Conservation (phyloP, 129 eudicot species). For the Lactuca saligna region DNA sequence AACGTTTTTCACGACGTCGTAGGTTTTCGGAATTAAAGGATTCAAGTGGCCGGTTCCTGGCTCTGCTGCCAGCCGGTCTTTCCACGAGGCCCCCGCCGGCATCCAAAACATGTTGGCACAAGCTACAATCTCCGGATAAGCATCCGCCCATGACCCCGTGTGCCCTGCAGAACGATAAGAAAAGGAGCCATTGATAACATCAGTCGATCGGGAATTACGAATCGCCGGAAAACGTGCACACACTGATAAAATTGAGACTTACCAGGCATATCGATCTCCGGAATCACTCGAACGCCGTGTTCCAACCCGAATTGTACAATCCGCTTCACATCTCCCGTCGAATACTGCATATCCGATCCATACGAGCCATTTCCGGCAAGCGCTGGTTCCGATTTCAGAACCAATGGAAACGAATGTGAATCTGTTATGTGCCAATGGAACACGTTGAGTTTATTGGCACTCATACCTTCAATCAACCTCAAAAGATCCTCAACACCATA, state of each 20-base stretch:
- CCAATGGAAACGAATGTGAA: conserved; percentile 90
- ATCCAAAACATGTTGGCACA: conserved; percentile 85
- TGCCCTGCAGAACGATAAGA: conserved; percentile 52
- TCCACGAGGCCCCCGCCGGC: conserved; percentile 61
- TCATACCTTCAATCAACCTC: conserved; percentile 68
- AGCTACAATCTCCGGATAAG: conserved; percentile 82
- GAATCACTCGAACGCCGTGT: conserved; percentile 78
- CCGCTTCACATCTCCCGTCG: conserved; percentile 52
- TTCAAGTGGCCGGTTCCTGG: conserved; percentile 95
- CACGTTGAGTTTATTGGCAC: conserved; percentile 78
- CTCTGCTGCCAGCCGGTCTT: conserved; percentile 72
- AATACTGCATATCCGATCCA: conserved; percentile 59
- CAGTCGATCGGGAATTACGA: not conserved
- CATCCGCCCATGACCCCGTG: conserved; percentile 86
- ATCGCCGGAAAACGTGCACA: not conserved
- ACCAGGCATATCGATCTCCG: conserved; percentile 97
- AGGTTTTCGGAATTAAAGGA: conserved; percentile 79
- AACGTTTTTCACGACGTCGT: conserved; percentile 61
- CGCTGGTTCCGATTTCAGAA: conserved; percentile 66
- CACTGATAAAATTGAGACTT: not conserved
- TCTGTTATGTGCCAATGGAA: conserved; percentile 98
- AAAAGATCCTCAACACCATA: conserved; percentile 57
- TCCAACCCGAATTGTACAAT: conserved; percentile 76
- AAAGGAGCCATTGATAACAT: no score
- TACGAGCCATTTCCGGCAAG: conserved; percentile 69